Base-by-base conservation (phyloP, 2,329 filamentous ascomycete genomes). In the Hymenoscyphus linearis region DNA sequence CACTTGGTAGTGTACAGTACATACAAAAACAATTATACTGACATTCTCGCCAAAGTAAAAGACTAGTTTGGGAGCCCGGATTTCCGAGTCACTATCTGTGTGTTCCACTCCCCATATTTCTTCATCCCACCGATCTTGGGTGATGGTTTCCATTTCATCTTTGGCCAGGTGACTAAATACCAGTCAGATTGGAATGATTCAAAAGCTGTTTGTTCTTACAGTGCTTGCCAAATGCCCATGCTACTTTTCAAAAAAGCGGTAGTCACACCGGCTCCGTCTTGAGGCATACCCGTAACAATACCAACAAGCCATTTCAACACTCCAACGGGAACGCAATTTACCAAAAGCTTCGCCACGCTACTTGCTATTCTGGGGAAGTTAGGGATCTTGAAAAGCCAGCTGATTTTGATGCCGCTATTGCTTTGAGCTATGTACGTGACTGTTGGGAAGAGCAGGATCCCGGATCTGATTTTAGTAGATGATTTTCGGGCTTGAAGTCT, bases 391-490 rank as follows among this genome's bases (percentile, higher is more conserved):
- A 74, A 75, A 4, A 85, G 68, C 3, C 77, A 65, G 40, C 75
- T 74, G 44, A 86, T 74, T 55, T 80, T 80, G 60, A 74, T 74
- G 1, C 89, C 89, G 31, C 78, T 84, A 0, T 82, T 79, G 1
- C 86, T 89, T 60, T 76, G 74, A 10, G 85, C 84, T 64, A 93
- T 86, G 74, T 91, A 83, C n/a, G 86, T 81, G 40, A 93, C 80
- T 1, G 89, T 91, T 1, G 89, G 88, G 71, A 91, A 91, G 18
- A 93, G 79, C 60, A 92, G 77, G 50, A 91, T 78, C 1, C 81
- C 88, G 31, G 79, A 76, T 37, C 71, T 72, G 25, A 71, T 65
- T 5, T 64, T 65, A 18, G 64, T 13, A 0, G 53, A 44, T 0
- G 64, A 64, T 1, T 57, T 44, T n/a, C 53, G 58, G 36, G 64